These are phyloP conservation scores for Nicotiana otophora DNA, from an alignment of 257 asterid genomes.

Conservation along the genomic window DNA sequence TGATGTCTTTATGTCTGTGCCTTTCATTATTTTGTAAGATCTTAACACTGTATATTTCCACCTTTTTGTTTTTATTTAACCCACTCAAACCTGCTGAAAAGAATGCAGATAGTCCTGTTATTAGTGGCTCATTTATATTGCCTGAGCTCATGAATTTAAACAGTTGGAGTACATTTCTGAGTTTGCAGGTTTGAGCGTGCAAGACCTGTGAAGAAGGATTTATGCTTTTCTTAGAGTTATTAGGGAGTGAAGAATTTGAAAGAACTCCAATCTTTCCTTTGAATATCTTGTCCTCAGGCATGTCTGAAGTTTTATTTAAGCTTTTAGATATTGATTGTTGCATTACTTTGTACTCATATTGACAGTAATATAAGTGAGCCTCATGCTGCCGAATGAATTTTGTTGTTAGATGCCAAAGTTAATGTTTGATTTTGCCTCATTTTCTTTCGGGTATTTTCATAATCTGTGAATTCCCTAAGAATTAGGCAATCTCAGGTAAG, in stretches of 20 bases:
- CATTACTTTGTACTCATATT: not conserved
- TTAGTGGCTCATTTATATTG: not conserved
- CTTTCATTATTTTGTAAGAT: not conserved
- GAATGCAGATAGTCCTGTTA: not conserved
- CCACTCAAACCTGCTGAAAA: not conserved
- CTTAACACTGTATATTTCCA: not conserved
- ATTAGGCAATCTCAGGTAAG: not conserved
- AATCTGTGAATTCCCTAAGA: not conserved
- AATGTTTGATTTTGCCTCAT: not conserved
- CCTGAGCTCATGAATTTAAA: not conserved
- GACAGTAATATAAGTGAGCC: not conserved
- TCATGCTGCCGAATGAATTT: not conserved
- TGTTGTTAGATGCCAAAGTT: not conserved
- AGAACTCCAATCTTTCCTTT: not conserved
- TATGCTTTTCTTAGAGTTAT: not conserved
- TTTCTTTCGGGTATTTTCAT: not conserved
- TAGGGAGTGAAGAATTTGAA: not conserved
- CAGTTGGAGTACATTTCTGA: not conserved
- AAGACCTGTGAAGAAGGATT: slow-evolving; percentile 21
- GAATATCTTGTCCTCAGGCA: not conserved
- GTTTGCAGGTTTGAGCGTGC: slow-evolving; percentile 30
- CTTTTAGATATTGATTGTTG: not conserved
- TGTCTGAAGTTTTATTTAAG: not conserved
- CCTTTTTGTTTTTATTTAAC: not conserved
- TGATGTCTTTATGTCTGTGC: not conserved